These are phyloP conservation scores for Brasenia schreberi DNA, from an alignment of 164 flowering plant species.

Conservation along the genomic window DNA sequence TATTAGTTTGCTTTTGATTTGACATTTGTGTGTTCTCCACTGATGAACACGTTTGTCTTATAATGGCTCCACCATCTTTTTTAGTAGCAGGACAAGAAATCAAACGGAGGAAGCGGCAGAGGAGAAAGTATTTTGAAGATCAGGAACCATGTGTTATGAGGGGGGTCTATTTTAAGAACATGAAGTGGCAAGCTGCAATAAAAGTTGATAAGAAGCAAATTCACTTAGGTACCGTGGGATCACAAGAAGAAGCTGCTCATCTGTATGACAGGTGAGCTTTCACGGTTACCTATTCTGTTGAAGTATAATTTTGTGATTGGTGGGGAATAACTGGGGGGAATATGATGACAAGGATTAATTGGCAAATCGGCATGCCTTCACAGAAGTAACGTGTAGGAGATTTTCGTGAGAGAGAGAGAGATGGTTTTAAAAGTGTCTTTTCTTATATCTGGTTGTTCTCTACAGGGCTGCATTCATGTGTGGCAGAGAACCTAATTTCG, in stretches of 20 bases:
- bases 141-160: slow-evolving; percentile 77
- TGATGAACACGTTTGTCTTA: no score
- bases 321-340: no score
- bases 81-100: slow-evolving; percentile 24
- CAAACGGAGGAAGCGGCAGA: slow-evolving; percentile 74
- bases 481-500: slow-evolving; percentile 93
- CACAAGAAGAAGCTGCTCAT: slow-evolving; percentile 91
- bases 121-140: slow-evolving; percentile 58
- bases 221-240: slow-evolving; percentile 88
- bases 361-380: no score
- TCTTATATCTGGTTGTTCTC: background rate
- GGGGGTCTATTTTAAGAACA: slow-evolving; percentile 93
- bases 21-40: no score
- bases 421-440: no score
- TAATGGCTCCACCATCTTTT: background rate
- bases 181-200: slow-evolving; percentile 99
- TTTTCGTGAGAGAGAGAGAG: no score
- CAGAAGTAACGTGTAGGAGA: no score
- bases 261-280: slow-evolving; percentile 80
- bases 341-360: no score
- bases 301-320: no score
- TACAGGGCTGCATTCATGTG: slow-evolving; percentile 98
- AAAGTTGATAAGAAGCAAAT: slow-evolving; percentile 97
- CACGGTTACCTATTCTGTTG: no score
- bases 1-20: no score